Evolutionary conservation across 2,329 filamentous ascomycete species (phyloP), one percentile per base, ranked within the genome.

Genomic region (Diaporthe ampelina): DNA sequence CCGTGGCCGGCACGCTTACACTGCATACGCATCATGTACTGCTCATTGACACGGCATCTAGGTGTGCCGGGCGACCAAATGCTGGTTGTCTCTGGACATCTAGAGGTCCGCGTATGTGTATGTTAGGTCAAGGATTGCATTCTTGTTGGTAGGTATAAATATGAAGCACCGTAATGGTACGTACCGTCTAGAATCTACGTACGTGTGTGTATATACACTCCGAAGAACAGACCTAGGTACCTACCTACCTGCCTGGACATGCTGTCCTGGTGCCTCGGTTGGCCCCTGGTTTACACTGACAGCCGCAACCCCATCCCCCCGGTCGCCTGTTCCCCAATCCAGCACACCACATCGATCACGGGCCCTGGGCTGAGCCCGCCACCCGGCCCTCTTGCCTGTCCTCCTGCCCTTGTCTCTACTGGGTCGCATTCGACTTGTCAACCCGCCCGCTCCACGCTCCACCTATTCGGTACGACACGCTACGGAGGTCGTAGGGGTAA

Each of bases 401-500:
- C 61, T 48, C 11, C 37, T 54, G 24, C 29, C 63, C 61, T 48
- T 67, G 45, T 37, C 61, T 24, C 21, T n/a, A 26, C n/a, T 68
- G 21, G 63, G 45, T 54, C 61, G 61, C 61, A 67, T 67, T 67
- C 63, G 24, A 52, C 63, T 54, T 40, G 48, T 54, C 63, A 40
- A 54, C 63, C 63, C 63, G 63, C 29, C 63, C 45, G 45, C n/a
- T 67, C 40, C 59, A 58, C 48, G 48, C n/a, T 52, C 63, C 63
- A 67, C 45, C 63, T 17, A 52, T 54, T 48, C 63, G 63, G 45
- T 29, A 68, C 63, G 63, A 45, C 48, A 68, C 63, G 63, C 63
- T 68, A 68, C 63, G 63, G 63, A 68, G 63, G 48, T 54, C 48
- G 63, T 40, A 68, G 63, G 45, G 63, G 63, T 54, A 68, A 67